Evolutionary conservation across 768 basidiomycete genomes (phyloP).

Genomic region (Fibroporia radiculosa): DNA sequence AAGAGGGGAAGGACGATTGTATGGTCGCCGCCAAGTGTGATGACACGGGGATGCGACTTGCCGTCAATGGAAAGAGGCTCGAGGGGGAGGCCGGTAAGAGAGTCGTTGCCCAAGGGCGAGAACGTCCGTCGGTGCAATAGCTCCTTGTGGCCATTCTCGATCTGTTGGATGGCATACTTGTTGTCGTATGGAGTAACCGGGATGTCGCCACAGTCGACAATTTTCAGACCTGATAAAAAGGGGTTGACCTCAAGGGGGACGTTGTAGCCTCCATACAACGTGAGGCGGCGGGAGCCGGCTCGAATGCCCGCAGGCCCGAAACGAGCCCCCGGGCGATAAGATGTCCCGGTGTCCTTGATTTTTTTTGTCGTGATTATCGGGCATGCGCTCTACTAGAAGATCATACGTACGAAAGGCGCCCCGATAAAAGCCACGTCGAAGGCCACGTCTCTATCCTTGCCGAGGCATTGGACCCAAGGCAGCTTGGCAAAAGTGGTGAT

Average conservation of each 20-base stretch:
- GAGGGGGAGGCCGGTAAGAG: slow-evolving; percentile 48
- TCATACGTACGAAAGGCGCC: slow-evolving; percentile 56
- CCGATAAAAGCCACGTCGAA: slow-evolving; percentile 84
- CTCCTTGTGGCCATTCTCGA: slow-evolving; percentile 63
- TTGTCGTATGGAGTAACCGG: slow-evolving; percentile 78
- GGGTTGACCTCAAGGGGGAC: slow-evolving; percentile 69
- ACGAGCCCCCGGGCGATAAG: slow-evolving; percentile 76
- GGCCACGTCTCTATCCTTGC: slow-evolving; percentile 42
- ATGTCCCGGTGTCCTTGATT: slow-evolving; percentile 60
- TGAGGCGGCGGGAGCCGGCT: slow-evolving; percentile 67
- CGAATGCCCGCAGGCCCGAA: slow-evolving; percentile 85
- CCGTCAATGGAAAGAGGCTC: slow-evolving; percentile 60
- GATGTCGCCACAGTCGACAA: slow-evolving; percentile 76
- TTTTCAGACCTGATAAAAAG: slow-evolving; percentile 55
- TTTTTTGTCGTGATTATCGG: too few species aligned
- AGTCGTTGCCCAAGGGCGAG: slow-evolving; percentile 57
- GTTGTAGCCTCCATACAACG: slow-evolving; percentile 73
- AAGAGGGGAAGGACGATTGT: slow-evolving; percentile 65
- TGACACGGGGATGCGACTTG: slow-evolving; percentile 66
- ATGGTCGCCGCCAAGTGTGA: slow-evolving; percentile 86
- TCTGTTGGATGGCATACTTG: slow-evolving; percentile 63
- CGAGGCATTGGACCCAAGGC: slow-evolving; percentile 78
- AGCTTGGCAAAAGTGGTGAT: slow-evolving; percentile 82
- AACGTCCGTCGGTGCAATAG: slow-evolving; percentile 58
- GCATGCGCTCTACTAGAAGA: not conserved